Evolutionary conservation across 805 yeast genomes (phyloP), one percentile per base, ranked within the genome.

Genomic region (Schwanniomyces occidentalis): DNA sequence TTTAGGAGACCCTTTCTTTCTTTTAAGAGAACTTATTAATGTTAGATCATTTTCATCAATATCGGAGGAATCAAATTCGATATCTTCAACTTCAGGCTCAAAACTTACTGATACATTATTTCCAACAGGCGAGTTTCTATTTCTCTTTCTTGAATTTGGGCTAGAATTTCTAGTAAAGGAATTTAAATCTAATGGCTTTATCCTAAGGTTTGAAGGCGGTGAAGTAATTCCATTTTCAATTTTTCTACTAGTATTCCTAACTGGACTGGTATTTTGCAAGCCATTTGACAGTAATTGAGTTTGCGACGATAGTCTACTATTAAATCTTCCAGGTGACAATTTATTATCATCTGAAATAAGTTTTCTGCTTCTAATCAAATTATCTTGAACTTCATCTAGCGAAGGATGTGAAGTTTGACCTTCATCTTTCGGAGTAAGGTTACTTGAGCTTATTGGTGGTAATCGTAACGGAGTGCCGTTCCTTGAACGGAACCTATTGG

Each of bases 21-120:
- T n/a, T n/a, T n/a, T n/a, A n/a, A n/a, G n/a, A n/a, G n/a, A n/a
- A n/a, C n/a, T n/a, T n/a, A n/a, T n/a, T n/a, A n/a, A n/a, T n/a
- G n/a, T n/a, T n/a, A n/a, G n/a, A n/a, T 24, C 44, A 16, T 41
- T 39, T 5, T 37, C 38, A 2, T 45, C 50, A 16, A 44, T 41
- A 27, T 54, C 59, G 3, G 59, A 52, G 4, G 56, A 46, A 36
- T 53, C 63, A 36, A 57, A 57, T 28, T 57, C 59, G 19, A 49
- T 47, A 18, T 50, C 54, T 5, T 38, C 32, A 7, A 18, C 22
- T 4, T 22, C 18, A 27, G n/a, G n/a, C n/a, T n/a, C n/a, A n/a
- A n/a, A n/a, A n/a, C n/a, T n/a, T n/a, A n/a, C n/a, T n/a, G n/a
- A n/a, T n/a, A n/a, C n/a, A n/a, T n/a, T n/a, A n/a, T n/a, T n/a